phyloP scores from a whole-genome alignment of 1,139 yeast genomes.

The Suhomyces chickasaworum region DNA sequence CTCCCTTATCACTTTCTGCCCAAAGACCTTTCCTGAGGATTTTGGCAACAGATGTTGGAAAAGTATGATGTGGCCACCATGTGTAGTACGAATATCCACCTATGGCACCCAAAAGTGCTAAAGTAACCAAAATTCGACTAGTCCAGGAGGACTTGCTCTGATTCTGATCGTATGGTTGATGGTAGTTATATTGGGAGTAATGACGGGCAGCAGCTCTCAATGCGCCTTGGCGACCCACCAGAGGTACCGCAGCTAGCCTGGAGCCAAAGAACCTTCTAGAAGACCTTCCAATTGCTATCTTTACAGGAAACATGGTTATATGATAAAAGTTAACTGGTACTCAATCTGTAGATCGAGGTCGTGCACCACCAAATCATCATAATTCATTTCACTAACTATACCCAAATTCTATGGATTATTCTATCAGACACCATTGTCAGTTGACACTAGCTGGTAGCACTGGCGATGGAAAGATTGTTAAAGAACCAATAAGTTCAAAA shows the following conservation, averaged over 20 bases:
- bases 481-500: too few species aligned
- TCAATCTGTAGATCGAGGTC: background rate
- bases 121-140: conserved; percentile 24
- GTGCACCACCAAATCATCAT: too few species aligned
- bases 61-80: conserved; percentile 64
- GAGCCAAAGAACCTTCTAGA: background rate
- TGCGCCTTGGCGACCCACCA: background rate
- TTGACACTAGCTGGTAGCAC: too few species aligned
- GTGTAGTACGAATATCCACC: conserved; percentile 48
- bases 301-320: background rate
- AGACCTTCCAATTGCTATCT: background rate
- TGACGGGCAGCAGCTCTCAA: background rate
- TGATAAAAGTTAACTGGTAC: background rate
- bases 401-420: too few species aligned
- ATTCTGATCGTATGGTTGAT: conserved; percentile 17
- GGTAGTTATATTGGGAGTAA: conserved; percentile 20
- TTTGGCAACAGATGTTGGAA: conserved; percentile 62
- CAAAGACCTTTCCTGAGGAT: conserved; percentile 73
- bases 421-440: too few species aligned
- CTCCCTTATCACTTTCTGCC: conserved; percentile 80
- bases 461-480: too few species aligned
- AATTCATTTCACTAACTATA: too few species aligned
- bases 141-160: conserved; percentile 22
- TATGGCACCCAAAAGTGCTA: conserved; percentile 33
- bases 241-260: background rate